Evolutionary conservation across 2,329 filamentous ascomycete genomes (phyloP).

Genomic region (Penicillium sp.): DNA sequence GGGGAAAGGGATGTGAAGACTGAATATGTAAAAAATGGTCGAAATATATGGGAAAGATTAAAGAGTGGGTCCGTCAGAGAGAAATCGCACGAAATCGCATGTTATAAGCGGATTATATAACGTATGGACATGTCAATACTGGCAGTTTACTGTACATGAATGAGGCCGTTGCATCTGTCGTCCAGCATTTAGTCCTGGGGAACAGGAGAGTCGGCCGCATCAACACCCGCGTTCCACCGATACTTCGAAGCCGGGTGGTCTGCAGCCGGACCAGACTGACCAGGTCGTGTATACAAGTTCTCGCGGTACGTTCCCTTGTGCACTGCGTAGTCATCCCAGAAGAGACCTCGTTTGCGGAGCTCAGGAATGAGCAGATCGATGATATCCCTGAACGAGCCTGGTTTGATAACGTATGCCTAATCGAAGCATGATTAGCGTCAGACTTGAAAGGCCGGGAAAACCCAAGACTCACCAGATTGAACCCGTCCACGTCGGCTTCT

Average conservation of each 20-base stretch:
- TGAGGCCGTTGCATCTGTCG: too few relatives aligned
- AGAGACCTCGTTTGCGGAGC: constrained; percentile 54
- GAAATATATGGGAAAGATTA: too few relatives aligned
- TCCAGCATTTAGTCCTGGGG: constrained; percentile 22
- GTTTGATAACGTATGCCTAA: constrained; percentile 64
- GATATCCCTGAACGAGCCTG: constrained; percentile 66
- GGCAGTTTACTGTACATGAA: too few relatives aligned
- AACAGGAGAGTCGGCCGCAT: constrained; percentile 30
- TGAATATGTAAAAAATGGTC: too few relatives aligned
- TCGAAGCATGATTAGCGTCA: neutral
- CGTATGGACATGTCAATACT: too few relatives aligned
- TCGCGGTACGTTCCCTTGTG: constrained; percentile 40
- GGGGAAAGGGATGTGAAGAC: too few relatives aligned
- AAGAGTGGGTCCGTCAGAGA: too few relatives aligned
- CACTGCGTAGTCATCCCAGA: constrained; percentile 41
- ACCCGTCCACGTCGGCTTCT: constrained; percentile 71
- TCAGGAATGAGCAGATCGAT: constrained; percentile 65
- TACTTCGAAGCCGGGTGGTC: constrained; percentile 41
- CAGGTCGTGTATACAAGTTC: constrained; percentile 35
- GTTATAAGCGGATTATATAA: too few relatives aligned
- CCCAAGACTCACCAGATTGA: constrained; percentile 61
- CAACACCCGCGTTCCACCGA: constrained; percentile 38
- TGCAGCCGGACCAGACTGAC: constrained; percentile 32
- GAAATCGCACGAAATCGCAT: too few relatives aligned
- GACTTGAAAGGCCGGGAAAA: neutral